Percentiles rank a stretch among this genome's conserved stretches.
Evolutionary conservation across 345 rosid genomes (phyloP).

Genomic region (Syzygium oleosum): DNA sequence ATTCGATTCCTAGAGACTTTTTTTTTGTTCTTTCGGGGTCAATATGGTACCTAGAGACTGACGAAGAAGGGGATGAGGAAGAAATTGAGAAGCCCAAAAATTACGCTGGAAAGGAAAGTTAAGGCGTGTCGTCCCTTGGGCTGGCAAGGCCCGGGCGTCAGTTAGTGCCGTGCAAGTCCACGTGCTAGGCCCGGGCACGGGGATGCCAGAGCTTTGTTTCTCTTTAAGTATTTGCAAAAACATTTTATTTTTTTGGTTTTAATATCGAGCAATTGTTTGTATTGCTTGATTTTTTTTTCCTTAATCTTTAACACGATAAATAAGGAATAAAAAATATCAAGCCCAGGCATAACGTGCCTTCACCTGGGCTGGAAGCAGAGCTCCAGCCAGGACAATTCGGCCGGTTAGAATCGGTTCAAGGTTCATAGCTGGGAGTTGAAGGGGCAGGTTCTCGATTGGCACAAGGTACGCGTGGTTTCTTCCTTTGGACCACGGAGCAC

Average conservation of each 20-base stretch:
- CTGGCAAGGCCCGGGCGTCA: not conserved
- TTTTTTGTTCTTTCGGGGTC: no score
- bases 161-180: not conserved
- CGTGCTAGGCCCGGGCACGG: not conserved
- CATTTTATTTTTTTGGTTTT: not conserved
- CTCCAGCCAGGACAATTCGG: no score
- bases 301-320: not conserved
- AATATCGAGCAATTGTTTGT: not conserved
- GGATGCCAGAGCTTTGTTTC: not conserved
- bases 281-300: not conserved
- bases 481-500: not conserved
- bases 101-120: not conserved
- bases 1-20: not conserved
- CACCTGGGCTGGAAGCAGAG: not conserved
- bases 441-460: not conserved
- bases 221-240: rapidly evolving
- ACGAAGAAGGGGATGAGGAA: not conserved
- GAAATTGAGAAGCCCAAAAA: rapidly evolving
- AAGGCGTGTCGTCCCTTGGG: not conserved
- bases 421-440: not conserved
- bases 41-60: no score
- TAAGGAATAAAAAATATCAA: not conserved
- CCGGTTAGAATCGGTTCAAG: not conserved
- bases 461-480: not conserved
- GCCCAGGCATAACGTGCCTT: not conserved